These are phyloP conservation scores for Syzygium aqueum DNA, from an alignment of 345 rosid genomes.

Conservation along the genomic window DNA sequence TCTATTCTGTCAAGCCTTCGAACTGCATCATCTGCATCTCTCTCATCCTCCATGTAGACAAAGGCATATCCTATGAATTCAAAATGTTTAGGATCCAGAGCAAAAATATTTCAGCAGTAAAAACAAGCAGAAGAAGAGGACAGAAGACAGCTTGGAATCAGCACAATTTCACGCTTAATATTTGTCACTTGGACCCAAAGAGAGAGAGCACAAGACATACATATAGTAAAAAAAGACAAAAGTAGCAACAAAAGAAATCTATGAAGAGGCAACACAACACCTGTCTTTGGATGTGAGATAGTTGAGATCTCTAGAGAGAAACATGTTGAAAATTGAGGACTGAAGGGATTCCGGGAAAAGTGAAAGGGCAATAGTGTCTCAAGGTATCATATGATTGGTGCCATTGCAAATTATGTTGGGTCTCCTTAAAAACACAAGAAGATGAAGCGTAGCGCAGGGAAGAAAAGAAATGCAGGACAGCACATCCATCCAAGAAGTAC, in stretches of 20 bases:
- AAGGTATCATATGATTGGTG: slow-evolving; percentile 50
- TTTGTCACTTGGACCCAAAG: neutral
- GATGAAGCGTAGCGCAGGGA: slow-evolving; percentile 61
- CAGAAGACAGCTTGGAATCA: neutral
- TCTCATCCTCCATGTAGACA: slow-evolving; percentile 92
- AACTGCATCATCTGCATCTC: slow-evolving; percentile 96
- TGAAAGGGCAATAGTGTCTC: slow-evolving; percentile 67
- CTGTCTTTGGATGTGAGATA: slow-evolving; percentile 61
- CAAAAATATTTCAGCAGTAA: neutral
- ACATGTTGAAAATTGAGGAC: slow-evolving; percentile 68
- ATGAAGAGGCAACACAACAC: slow-evolving; percentile 13
- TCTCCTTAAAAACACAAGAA: slow-evolving; percentile 50
- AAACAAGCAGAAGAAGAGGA: neutral
- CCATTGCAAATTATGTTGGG: slow-evolving; percentile 57
- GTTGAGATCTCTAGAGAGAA: slow-evolving; percentile 55
- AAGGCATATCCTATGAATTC: slow-evolving; percentile 68
- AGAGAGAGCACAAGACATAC: neutral
- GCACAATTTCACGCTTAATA: neutral
- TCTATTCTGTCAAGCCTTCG: slow-evolving; percentile 80
- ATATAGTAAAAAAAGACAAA: neutral
- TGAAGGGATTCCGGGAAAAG: slow-evolving; percentile 65
- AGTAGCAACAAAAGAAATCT: neutral
- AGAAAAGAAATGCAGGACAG: slow-evolving; percentile 52
- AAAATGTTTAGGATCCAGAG: neutral
- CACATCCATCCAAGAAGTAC: slow-evolving; percentile 58